Evolutionary conservation across 345 rosid species (phyloP), one percentile per base, ranked within the genome.

Genomic region (Clarkia xantiana): DNA sequence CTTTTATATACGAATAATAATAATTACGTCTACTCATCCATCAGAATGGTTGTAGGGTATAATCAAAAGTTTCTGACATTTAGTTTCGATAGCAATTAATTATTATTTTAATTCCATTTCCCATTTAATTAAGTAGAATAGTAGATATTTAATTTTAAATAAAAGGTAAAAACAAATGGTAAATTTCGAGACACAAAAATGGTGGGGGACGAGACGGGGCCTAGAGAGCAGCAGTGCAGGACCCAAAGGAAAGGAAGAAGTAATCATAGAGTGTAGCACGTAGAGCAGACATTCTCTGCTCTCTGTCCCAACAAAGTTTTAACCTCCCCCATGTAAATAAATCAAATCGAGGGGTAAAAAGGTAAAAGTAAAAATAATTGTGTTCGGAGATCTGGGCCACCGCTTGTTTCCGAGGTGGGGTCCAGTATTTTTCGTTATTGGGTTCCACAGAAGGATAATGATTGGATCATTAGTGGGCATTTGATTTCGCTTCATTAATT

Each of bases 391-490:
- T 49, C 40, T 49, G 53, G 36, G 38, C 51, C 9, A 10, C 36
- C 29, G 51, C n/a, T 10, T 18, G 34, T 44, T 44, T 9, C 34
- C 34, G 8, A 46, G 52, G 49, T 22, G 47, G 57, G 55, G 60
- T 38, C 60, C 57, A 1, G 17, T 49, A 52, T 39, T 12, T 19
- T 59, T 9, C n/a, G 12, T 25, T 52, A 54, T 47, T 60, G 34
- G 43, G 3, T 39, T 23, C 65, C 14, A 40, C 40, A 14, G 19
- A 25, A 29, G 41, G 53, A 25, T 49, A 34, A 71, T 71, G 67
- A 67, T 74, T 67, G 69, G 69, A 53, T 62, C 79, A 64, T 74
- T 60, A 70, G 49, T 67, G 53, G 79, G 45, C 18, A 40, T 55
- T 58, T 56, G 42, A 47, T 61, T 68, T 50, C 70, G 51, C 64